Conservation (phyloP, 176 grass and related monocot genomes). For the sorghum (Sorghum bicolor) region DNA sequence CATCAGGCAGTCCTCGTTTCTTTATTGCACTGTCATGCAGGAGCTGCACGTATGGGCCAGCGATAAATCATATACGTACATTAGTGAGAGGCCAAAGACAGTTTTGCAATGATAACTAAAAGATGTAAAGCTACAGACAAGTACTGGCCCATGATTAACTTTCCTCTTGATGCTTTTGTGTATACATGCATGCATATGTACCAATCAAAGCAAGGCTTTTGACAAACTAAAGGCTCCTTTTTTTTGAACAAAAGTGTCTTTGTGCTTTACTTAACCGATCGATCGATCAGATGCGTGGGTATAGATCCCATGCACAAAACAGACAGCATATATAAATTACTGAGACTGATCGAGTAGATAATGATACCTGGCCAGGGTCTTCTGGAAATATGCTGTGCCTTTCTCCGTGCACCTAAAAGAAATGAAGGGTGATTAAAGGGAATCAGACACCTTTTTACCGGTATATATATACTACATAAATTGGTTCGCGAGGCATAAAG, state of each 20-base stretch:
- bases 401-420: constrained; percentile 43
- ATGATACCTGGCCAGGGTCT: constrained; percentile 70
- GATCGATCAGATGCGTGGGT: constrained; percentile 31
- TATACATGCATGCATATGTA: background rate
- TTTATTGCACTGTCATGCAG: constrained; percentile 34
- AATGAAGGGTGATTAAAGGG: constrained; percentile 7
- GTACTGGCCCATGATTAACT: constrained; percentile 58
- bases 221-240: constrained; percentile 39
- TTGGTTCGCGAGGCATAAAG: constrained; percentile 39
- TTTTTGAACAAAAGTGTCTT: constrained; percentile 39
- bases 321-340: background rate
- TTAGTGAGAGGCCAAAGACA: constrained; percentile 35
- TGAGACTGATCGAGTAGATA: constrained; percentile 35
- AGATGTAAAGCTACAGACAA: constrained; percentile 40
- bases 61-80: background rate
- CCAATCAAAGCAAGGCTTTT: constrained; percentile 33
- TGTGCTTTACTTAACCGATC: constrained; percentile 40
- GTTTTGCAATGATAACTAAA: constrained; percentile 41
- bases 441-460: constrained; percentile 39
- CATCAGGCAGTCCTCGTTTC: constrained; percentile 32
- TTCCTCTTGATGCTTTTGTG: constrained; percentile 43
- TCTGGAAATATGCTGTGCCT: constrained; percentile 58
- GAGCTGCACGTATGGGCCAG: constrained; percentile 36
- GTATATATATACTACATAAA: constrained; percentile 38
- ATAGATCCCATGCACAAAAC: constrained; percentile 40